Evolutionary conservation across 768 basidiomycete genomes (phyloP), one percentile per base, ranked within the genome.

Genomic region (Panellus pusillus): DNA sequence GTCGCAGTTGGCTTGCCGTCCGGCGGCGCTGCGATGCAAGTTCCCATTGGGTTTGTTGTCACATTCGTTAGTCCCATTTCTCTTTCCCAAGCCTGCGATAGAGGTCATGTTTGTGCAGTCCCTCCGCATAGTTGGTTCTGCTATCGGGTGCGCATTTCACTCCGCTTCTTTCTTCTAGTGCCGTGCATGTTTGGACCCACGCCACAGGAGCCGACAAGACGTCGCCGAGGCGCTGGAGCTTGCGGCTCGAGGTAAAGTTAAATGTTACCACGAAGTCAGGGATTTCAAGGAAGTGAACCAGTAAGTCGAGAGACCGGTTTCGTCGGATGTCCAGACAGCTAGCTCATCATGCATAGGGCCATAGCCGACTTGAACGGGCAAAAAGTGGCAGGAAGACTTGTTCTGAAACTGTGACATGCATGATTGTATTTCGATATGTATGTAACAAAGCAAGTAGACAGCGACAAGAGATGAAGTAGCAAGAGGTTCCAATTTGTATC

Each of bases 171-270:
- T 29, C 6, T 17, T 15, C 20, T 49, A 24, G 37, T 9, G 40
- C 44, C 18, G 36, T 9, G 63, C 60, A 11, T 61, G 52, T 24
- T 27, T 39, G 14, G 8, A 35, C 3, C 3, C 9, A 35, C 32
- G 11, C 14, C 3, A 36, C 27, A 84, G 87, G 2, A 89, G 85
- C 68, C 83, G 86, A 36, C 88, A 91, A 68, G 92, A 93, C 61
- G 79, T 84, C 9, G 69, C 77, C n/a, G 91, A 94, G 66, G 87
- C 92, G 1, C 74, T 93, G 17, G 78, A 81, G 2, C 79, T 93
- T 47, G 91, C 88, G 0, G 79, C 83, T 0, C 65, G 71, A 17
- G 89, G 89, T 11, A 84, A 83, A 60, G 85, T 91, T 41, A 84
- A 79, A 63, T 82, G 82, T 52, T 74, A 72, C 57, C 81, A 75